These are phyloP conservation scores for Protostelium mycophagum DNA, from an alignment of 78 protist species.

Conservation along the genomic window DNA sequence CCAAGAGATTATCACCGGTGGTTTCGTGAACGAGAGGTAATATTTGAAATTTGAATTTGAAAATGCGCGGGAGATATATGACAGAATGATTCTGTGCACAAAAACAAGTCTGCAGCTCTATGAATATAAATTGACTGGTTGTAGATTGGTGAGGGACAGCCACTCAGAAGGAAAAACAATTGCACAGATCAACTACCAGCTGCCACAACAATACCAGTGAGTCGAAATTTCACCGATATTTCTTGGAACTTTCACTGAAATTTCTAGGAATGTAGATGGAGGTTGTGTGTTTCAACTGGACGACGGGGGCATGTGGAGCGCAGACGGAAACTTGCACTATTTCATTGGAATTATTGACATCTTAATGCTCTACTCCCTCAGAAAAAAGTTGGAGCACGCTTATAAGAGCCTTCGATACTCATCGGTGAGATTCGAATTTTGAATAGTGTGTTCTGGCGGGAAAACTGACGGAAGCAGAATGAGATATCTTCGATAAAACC, in stretches of 20 bases:
- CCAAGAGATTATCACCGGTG: not conserved
- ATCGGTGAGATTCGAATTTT: constrained; percentile 10
- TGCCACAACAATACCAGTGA: not conserved
- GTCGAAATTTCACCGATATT: not conserved
- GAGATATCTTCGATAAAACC: constrained; percentile 58
- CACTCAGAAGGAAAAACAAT: constrained; percentile 25
- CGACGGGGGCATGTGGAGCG: constrained; percentile 71
- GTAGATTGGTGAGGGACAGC: constrained; percentile 25
- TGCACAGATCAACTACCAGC: constrained; percentile 33
- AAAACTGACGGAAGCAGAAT: constrained; percentile 6
- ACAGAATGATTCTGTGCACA: no score
- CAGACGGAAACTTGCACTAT: constrained; percentile 36
- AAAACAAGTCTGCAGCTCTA: no score
- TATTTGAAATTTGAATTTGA: no score
- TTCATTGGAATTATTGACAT: constrained; percentile 84
- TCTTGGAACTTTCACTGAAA: no score
- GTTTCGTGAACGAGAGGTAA: not conserved
- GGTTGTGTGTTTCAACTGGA: constrained; percentile 50
- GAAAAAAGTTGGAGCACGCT: constrained; percentile 76
- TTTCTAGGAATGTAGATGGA: not conserved
- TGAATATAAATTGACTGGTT: no score
- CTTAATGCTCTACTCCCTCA: constrained; percentile 62
- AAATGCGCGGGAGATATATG: no score
- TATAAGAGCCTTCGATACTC: constrained; percentile 50
- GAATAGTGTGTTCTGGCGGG: not conserved